phyloP scores from a whole-genome alignment of 768 basidiomycete genomes.

The Boletus rubroflammeus region DNA sequence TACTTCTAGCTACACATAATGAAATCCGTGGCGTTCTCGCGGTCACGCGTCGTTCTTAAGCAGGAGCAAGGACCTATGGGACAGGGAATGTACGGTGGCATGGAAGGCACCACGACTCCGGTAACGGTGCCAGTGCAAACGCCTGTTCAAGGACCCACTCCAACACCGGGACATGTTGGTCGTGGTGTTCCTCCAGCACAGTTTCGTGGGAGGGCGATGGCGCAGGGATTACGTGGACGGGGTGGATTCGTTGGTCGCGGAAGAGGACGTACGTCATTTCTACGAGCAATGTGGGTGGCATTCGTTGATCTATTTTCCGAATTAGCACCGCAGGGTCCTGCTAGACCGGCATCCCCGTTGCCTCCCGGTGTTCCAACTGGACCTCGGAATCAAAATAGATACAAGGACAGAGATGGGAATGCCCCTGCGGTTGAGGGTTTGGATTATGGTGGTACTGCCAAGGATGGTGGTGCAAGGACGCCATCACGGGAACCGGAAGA shows the following conservation, averaged over 20 bases:
- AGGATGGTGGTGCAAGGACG: conserved; percentile 45
- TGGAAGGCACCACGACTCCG: conserved; percentile 53
- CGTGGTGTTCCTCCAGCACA: conserved; percentile 37
- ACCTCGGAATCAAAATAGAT: conserved; percentile 83
- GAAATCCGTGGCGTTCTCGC: conserved; percentile 34
- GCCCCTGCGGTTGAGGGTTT: conserved; percentile 85
- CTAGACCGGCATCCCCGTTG: conserved; percentile 77
- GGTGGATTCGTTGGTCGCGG: conserved; percentile 40
- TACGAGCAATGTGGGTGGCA: background rate
- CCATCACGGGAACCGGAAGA: conserved; percentile 69
- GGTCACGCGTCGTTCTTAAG: conserved; percentile 23
- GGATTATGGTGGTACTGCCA: conserved; percentile 70
- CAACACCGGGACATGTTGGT: conserved; percentile 28
- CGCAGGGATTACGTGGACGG: conserved; percentile 42
- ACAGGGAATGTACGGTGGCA: conserved; percentile 65
- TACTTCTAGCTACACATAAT: conserved; percentile 34
- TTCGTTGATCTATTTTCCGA: conserved; percentile 1
- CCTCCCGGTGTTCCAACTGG: conserved; percentile 87
- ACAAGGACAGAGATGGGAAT: conserved; percentile 84
- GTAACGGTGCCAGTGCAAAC: conserved; percentile 41
- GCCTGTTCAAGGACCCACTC: conserved; percentile 30
- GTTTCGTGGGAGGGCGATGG: conserved; percentile 44
- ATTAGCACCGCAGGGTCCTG: conserved; percentile 48
- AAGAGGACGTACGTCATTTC: conserved; percentile 34
- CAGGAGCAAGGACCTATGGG: conserved; percentile 62